phyloP scores from a whole-genome alignment of 345 rosid species.

The Atalantia buxifolia region DNA sequence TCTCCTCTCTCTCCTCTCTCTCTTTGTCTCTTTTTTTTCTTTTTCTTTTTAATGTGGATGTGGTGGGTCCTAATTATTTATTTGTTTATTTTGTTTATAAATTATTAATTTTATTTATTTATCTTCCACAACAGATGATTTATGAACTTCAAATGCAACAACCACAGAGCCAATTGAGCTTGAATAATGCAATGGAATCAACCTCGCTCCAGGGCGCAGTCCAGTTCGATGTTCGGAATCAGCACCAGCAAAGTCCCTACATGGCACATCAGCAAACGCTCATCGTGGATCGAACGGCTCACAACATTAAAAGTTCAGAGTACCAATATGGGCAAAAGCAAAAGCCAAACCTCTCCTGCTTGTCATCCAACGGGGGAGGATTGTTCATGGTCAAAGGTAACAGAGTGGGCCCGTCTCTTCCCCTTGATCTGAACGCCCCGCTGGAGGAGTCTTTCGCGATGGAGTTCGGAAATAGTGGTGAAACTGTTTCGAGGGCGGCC shows the following conservation, averaged over 20 bases:
- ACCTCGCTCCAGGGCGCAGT: background rate
- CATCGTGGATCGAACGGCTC: slow-evolving; percentile 5
- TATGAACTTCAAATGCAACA: background rate
- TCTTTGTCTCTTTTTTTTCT: background rate
- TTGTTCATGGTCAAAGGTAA: background rate
- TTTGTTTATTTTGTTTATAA: too few species aligned
- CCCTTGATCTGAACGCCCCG: slow-evolving; percentile 31
- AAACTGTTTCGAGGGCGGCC: slow-evolving; percentile 2
- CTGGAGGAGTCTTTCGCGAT: background rate
- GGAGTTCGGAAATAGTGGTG: background rate
- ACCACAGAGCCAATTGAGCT: background rate
- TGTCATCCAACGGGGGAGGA: background rate
- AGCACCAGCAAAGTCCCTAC: background rate
- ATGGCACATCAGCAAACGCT: slow-evolving; percentile 2
- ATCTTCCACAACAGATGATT: background rate
- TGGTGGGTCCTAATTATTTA: background rate
- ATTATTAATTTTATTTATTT: background rate
- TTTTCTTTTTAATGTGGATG: background rate
- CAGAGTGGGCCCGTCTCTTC: background rate
- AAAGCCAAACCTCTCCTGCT: background rate
- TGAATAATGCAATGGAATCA: background rate
- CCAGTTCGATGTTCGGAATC: background rate
- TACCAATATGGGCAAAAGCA: background rate
- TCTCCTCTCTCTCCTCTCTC: background rate
- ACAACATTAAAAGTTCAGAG: background rate